Evolutionary conservation across 352 stramenopile genomes (phyloP), one percentile per base, ranked within the genome.

Genomic region (Globisporangium emineosum): DNA sequence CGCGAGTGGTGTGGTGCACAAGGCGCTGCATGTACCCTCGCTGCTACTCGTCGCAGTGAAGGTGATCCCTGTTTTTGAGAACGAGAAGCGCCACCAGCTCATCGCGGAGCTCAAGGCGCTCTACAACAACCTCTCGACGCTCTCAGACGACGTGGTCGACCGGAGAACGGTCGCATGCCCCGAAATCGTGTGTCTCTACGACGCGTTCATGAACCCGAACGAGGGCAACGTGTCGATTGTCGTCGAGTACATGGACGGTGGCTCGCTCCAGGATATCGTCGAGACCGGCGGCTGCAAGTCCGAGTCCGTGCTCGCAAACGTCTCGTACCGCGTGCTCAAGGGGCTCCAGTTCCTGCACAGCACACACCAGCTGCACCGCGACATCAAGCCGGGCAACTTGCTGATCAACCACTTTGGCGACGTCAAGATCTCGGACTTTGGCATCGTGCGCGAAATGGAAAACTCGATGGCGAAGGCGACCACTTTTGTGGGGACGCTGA

Each of bases 241-340:
- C n/a, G 83, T 98, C 47, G 94, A 98, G 71, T 98, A 98, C 70
- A 98, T 98, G 93, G 88, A 97, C 57, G 93, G 88, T n/a, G 94
- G 94, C 15, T 97, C 89, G 33, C 78, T 98, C 2, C 89, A 98
- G 66, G 93, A 98, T 53, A 93, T 98, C 32, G 90, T 98, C 19
- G 83, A 97, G 52, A 90, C 77, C 6, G 91, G 90, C 23, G 91
- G 89, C 23, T 96, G 85, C 67, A 90, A 82, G 30, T 89, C 81
- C 37, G 93, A 98, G 58, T 75, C 72, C 25, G 86, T 94, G n/a
- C 74, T 98, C 21, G 88, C 91, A 7, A 93, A 94, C 27, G 97
- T 98, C 42, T 90, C 88, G 15, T 86, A 81, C 35, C 79, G 91
- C 9, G 87, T 97, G 21, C 78, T 98, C 32, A 88, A 90, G 40